Percentiles rank a stretch among this genome's conserved stretches.
Conservation (phyloP, 306 rosid species). For the Delonix regia region DNA sequence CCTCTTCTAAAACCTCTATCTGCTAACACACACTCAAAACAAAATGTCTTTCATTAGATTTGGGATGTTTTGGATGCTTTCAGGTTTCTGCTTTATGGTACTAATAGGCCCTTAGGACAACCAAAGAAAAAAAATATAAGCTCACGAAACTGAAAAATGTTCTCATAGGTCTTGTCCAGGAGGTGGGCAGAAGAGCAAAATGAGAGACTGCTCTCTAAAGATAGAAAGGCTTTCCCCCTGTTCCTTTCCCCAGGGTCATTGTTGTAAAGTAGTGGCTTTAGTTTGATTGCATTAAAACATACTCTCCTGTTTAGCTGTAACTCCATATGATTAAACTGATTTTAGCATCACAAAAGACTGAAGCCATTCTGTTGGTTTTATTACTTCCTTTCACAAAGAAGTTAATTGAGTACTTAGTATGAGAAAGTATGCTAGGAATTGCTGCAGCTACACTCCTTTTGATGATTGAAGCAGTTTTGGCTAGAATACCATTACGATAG, state of each 20-base stretch:
- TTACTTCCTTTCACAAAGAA: not conserved
- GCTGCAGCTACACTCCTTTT: slow-evolving; percentile 16
- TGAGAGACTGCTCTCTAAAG: not conserved
- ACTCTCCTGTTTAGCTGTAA: not conserved
- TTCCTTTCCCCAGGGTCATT: not conserved
- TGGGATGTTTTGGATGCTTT: slow-evolving; percentile 8
- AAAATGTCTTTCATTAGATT: slow-evolving; percentile 1
- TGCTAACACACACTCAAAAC: not conserved
- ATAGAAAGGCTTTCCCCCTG: not conserved
- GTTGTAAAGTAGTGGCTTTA: not conserved
- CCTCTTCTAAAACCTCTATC: not conserved
- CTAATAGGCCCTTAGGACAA: not conserved
- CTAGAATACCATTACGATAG: slow-evolving; percentile 25
- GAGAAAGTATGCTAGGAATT: slow-evolving; percentile 5
- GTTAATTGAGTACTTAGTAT: not conserved
- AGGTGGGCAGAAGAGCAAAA: not conserved
- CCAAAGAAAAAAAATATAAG: not conserved
- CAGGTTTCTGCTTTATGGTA: not conserved
- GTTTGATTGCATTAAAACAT: not conserved
- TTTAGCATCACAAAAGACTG: not conserved
- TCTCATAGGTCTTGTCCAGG: not conserved
- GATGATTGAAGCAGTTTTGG: slow-evolving; percentile 25
- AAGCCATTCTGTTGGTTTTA: not conserved
- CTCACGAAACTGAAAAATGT: not conserved
- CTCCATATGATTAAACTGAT: not conserved